phyloP scores from a whole-genome alignment of 2,329 filamentous ascomycete species.

The Lachnum nothofagi region DNA sequence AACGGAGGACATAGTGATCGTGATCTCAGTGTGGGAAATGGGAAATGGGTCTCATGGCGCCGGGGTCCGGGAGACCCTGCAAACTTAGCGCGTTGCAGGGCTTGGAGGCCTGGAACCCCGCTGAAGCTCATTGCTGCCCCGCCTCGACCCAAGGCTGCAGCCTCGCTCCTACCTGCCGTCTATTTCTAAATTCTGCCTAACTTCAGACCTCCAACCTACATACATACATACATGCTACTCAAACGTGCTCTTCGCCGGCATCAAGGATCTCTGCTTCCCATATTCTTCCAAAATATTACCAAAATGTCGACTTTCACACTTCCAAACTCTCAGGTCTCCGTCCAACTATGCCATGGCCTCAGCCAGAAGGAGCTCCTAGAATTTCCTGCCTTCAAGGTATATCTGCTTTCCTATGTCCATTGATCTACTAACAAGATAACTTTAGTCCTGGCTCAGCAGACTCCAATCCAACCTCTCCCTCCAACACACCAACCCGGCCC shows the following conservation, averaged over 20 bases:
- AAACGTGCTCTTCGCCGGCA: not conserved
- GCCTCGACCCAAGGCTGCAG: not conserved
- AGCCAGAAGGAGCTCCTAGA: constrained; percentile 40
- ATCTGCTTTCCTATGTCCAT: not conserved
- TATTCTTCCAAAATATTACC: not conserved
- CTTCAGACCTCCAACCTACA: too few relatives aligned
- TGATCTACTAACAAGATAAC: not conserved
- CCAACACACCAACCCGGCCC: constrained; percentile 37
- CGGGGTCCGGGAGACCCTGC: too few relatives aligned
- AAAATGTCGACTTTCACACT: constrained; percentile 41
- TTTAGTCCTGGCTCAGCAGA: constrained; percentile 24
- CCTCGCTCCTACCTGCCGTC: not conserved
- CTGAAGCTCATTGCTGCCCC: not conserved
- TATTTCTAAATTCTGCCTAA: not conserved
- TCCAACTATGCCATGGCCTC: constrained; percentile 43
- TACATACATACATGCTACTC: not conserved
- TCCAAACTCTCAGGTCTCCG: constrained; percentile 35
- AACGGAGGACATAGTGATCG: too few relatives aligned
- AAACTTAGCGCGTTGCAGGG: too few relatives aligned
- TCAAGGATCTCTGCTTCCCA: not conserved
- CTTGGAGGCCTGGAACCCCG: too few relatives aligned
- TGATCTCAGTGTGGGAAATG: too few relatives aligned
- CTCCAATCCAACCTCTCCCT: constrained; percentile 21
- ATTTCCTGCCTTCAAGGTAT: constrained; percentile 49
- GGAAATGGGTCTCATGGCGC: too few relatives aligned